phyloP scores from a whole-genome alignment of 1,139 yeast genomes.

The Candida frijolesensis region DNA sequence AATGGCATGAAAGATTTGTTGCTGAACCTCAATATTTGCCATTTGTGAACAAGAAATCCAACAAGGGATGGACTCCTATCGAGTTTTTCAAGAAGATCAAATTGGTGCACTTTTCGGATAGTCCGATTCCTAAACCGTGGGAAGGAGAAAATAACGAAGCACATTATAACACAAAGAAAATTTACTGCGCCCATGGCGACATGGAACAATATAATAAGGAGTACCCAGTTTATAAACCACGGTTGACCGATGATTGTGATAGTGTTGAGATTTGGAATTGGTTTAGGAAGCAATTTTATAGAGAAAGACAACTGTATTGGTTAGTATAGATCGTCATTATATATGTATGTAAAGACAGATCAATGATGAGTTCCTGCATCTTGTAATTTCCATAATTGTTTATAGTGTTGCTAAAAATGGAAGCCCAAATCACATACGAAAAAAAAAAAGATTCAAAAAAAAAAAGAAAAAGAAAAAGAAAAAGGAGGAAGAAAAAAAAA shows the following conservation, averaged over 20 bases:
- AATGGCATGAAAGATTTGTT: constrained; percentile 25
- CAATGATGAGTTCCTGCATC: background rate
- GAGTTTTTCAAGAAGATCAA: constrained; percentile 23
- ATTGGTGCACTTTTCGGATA: constrained; percentile 45
- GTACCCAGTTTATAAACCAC: constrained; percentile 32
- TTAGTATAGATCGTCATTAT: constrained; percentile 5
- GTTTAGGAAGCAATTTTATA: constrained; percentile 21
- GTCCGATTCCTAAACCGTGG: constrained; percentile 54
- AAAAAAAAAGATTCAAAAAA: background rate
- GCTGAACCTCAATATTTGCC: constrained; percentile 39
- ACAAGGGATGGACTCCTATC: constrained; percentile 31
- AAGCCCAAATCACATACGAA: constrained; percentile 1
- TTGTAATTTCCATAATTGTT: background rate
- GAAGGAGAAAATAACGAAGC: constrained; percentile 23
- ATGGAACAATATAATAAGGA: constrained; percentile 19
- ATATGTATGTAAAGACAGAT: background rate
- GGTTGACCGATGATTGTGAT: constrained; percentile 35
- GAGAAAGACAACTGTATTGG: constrained; percentile 16
- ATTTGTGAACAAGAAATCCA: constrained; percentile 23
- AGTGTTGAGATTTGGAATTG: constrained; percentile 37
- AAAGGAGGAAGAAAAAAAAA: background rate
- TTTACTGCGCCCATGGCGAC: constrained; percentile 25
- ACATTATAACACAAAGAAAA: constrained; percentile 29
- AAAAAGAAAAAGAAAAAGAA: background rate
- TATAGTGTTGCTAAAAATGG: constrained; percentile 4